These are phyloP conservation scores for Paramecium pentaurelia DNA, from an alignment of 73 alveolate genomes.

Conservation along the genomic window DNA sequence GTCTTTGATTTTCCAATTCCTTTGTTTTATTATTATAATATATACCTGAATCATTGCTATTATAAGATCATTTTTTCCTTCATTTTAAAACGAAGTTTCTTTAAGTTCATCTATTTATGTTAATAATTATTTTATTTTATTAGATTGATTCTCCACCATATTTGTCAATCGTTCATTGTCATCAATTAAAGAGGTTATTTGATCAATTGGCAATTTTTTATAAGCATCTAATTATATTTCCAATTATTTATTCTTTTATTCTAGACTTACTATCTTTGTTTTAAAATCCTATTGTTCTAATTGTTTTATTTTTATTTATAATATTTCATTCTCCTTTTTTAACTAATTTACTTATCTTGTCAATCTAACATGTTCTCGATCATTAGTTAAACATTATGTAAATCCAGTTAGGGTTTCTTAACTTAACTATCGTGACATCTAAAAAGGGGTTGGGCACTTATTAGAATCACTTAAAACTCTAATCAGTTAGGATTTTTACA, in stretches of 20 bases:
- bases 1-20: not conserved
- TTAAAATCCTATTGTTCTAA: not conserved
- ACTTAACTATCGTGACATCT: slow-evolving; percentile 49
- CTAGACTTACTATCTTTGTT: not conserved
- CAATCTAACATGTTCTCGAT: not conserved
- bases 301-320: not conserved
- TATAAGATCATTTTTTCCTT: not conserved
- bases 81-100: not conserved
- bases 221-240: not conserved
- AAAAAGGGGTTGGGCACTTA: slow-evolving; percentile 52
- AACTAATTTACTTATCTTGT: not conserved
- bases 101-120: not conserved
- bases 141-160: not conserved
- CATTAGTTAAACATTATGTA: not conserved
- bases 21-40: not conserved
- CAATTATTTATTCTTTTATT: not conserved
- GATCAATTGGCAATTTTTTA: not conserved
- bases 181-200: not conserved
- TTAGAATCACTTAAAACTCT: slow-evolving; percentile 20
- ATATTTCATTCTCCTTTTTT: not conserved
- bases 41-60: not conserved
- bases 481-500: slow-evolving; percentile 35
- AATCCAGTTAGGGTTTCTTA: not conserved
- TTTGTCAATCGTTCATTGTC: not conserved
- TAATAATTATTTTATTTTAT: not conserved